A percentile compares a stretch with the other conserved stretches of the same genome.
These are phyloP conservation scores for Dactylorhiza incarnata DNA, from an alignment of 106 monocot genomes.

Conservation along the genomic window DNA sequence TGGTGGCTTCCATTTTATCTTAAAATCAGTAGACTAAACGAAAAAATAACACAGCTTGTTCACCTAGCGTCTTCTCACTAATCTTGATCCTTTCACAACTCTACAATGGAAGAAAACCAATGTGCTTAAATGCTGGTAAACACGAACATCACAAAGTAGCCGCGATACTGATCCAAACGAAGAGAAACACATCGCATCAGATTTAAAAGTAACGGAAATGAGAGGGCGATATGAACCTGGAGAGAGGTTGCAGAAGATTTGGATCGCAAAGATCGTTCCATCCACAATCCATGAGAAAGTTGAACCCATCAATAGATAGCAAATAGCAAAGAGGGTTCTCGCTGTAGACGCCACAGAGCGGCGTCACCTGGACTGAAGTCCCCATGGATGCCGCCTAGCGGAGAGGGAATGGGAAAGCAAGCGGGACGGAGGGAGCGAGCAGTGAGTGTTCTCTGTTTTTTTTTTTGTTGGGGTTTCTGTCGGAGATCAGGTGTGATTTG, in stretches of 20 bases:
- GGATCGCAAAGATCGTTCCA: constrained; percentile 95
- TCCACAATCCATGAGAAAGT: constrained; percentile 92
- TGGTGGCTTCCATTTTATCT: neutral
- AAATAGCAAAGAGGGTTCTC: constrained; percentile 92
- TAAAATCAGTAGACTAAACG: neutral
- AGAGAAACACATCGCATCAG: neutral
- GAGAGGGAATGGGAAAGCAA: neutral
- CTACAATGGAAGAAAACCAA: neutral
- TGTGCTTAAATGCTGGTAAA: neutral
- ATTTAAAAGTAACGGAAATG: neutral
- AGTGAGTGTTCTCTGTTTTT: no score
- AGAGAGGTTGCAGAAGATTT: constrained; percentile 76
- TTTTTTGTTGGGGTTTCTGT: no score
- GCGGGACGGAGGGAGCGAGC: no score
- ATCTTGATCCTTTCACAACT: neutral
- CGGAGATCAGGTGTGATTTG: no score
- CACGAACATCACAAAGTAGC: neutral
- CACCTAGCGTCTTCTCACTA: neutral
- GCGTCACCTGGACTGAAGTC: constrained; percentile 91
- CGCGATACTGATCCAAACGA: neutral
- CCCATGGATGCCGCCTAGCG: constrained; percentile 39
- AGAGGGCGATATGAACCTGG: constrained; percentile 35
- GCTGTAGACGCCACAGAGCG: constrained; percentile 85
- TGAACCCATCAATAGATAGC: constrained; percentile 87
- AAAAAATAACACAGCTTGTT: neutral